A percentile compares a stretch with the other conserved stretches of the same genome.
Conservation (phyloP, 2,329 filamentous ascomycete species). For the Stagonosporopsis tanaceti region DNA sequence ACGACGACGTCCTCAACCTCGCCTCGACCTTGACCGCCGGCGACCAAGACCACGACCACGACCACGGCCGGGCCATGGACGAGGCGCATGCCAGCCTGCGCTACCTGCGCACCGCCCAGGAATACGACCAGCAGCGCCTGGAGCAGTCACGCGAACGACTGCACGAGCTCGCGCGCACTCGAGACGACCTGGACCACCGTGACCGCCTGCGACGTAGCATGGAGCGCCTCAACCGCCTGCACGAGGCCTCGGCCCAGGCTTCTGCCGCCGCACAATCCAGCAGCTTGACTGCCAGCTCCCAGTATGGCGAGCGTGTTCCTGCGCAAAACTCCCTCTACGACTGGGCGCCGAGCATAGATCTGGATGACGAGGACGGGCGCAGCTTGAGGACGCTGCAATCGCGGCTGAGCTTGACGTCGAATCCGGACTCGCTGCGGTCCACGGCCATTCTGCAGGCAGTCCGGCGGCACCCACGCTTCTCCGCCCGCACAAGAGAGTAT, state of each 20-base stretch:
- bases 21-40: slow-evolving; percentile 57
- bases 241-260: slow-evolving; percentile 24
- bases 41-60: slow-evolving; percentile 37
- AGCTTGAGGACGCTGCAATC: slow-evolving; percentile 9
- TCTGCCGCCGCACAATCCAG: slow-evolving; percentile 2
- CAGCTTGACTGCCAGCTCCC: slow-evolving; percentile 23
- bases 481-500: slow-evolving; percentile 47
- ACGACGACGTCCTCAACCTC: slow-evolving; percentile 53
- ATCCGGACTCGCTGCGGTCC: slow-evolving; percentile 46
- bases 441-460: slow-evolving; percentile 52
- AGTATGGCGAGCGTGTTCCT: slow-evolving; percentile 63
- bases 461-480: slow-evolving; percentile 51
- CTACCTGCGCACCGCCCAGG: slow-evolving; percentile 30
- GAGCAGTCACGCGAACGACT: slow-evolving; percentile 32
- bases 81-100: slow-evolving; percentile 7
- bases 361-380: slow-evolving; percentile 9
- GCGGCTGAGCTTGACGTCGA: slow-evolving; percentile 35
- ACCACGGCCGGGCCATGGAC: slow-evolving; percentile 48
- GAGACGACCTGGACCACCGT: slow-evolving; percentile 50
- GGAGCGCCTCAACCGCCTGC: slow-evolving; percentile 49
- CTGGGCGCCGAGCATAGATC: slow-evolving; percentile 59
- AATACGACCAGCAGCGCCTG: slow-evolving; percentile 35
- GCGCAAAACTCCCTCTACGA: slow-evolving; percentile 65
- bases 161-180: slow-evolving; percentile 33
- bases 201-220: slow-evolving; percentile 57